A percentile compares a stretch with the other conserved stretches of the same genome.
Conservation (phyloP, 2,329 filamentous ascomycete genomes). For the Aspergillus intermedius region DNA sequence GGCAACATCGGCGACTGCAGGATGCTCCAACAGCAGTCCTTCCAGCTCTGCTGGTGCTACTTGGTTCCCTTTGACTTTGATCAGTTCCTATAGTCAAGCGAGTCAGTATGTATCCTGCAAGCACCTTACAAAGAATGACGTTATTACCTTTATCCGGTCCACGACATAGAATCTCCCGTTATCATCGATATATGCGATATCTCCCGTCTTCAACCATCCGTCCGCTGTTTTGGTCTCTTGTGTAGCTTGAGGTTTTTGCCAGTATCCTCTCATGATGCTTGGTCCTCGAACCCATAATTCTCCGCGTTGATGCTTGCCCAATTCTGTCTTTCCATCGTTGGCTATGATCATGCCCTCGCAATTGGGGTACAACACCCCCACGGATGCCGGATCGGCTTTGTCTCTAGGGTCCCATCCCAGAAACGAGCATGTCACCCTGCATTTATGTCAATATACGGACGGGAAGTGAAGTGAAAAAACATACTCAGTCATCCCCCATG, state of each 20-base stretch:
- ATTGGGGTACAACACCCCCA: slow-evolving; percentile 62
- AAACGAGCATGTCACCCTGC: slow-evolving; percentile 59
- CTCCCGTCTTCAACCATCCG: slow-evolving; percentile 66
- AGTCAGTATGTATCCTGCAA: neutral
- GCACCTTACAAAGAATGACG: too few relatives aligned
- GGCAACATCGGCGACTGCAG: slow-evolving; percentile 56
- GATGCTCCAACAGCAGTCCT: slow-evolving; percentile 50
- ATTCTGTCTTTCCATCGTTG: slow-evolving; percentile 39
- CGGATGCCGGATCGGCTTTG: slow-evolving; percentile 41
- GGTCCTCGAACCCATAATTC: slow-evolving; percentile 69
- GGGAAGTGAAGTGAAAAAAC: slow-evolving; percentile 20
- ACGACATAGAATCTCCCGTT: slow-evolving; percentile 58
- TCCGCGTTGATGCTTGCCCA: slow-evolving; percentile 52
- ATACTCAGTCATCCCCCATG: slow-evolving; percentile 82
- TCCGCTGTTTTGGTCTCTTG: slow-evolving; percentile 54
- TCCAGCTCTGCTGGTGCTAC: slow-evolving; percentile 58
- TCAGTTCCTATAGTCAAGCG: slow-evolving; percentile 44
- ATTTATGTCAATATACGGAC: slow-evolving; percentile 4
- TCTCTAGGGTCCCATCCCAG: slow-evolving; percentile 57
- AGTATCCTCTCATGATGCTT: slow-evolving; percentile 71
- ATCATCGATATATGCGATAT: slow-evolving; percentile 58
- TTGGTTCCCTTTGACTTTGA: slow-evolving; percentile 58
- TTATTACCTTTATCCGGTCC: slow-evolving; percentile 61
- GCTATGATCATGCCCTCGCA: slow-evolving; percentile 62
- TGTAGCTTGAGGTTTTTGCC: slow-evolving; percentile 64